phyloP scores from a whole-genome alignment of 108 stramenopile genomes.

The Stephanodiscus minutulus region DNA sequence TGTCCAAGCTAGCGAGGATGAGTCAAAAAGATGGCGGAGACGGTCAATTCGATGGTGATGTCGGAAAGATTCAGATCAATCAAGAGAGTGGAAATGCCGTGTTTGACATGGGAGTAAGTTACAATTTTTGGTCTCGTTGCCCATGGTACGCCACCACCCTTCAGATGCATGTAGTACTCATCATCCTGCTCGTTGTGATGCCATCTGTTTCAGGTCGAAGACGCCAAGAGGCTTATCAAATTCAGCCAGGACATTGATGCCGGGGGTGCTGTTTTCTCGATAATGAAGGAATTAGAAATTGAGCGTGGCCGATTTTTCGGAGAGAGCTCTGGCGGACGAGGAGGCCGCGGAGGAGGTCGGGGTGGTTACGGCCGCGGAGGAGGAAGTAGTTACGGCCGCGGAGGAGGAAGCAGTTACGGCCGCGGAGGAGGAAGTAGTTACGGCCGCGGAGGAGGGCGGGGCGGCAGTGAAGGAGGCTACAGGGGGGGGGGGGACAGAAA shows the following conservation, averaged over 20 bases:
- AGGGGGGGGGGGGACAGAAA: background rate
- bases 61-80: slow-evolving; percentile 84
- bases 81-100: slow-evolving; percentile 68
- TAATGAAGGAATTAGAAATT: slow-evolving; percentile 77
- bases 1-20: slow-evolving; percentile 80
- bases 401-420: slow-evolving; percentile 16
- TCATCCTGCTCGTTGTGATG: background rate
- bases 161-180: background rate
- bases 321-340: slow-evolving; percentile 31
- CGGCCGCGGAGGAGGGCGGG: slow-evolving; percentile 21
- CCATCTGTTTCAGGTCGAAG: slow-evolving; percentile 55
- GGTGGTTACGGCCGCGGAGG: slow-evolving; percentile 47
- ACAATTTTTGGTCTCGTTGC: background rate
- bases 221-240: slow-evolving; percentile 80
- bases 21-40: slow-evolving; percentile 65
- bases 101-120: slow-evolving; percentile 84
- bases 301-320: slow-evolving; percentile 79
- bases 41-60: slow-evolving; percentile 71
- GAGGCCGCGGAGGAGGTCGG: slow-evolving; percentile 59
- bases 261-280: slow-evolving; percentile 69
- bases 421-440: slow-evolving; percentile 25
- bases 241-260: slow-evolving; percentile 79
- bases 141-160: background rate
- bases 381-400: slow-evolving; percentile 23
- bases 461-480: slow-evolving; percentile 5